Evolutionary conservation across 2,329 filamentous ascomycete genomes (phyloP).

Genomic region (Talaromyces albobiverticillius): DNA sequence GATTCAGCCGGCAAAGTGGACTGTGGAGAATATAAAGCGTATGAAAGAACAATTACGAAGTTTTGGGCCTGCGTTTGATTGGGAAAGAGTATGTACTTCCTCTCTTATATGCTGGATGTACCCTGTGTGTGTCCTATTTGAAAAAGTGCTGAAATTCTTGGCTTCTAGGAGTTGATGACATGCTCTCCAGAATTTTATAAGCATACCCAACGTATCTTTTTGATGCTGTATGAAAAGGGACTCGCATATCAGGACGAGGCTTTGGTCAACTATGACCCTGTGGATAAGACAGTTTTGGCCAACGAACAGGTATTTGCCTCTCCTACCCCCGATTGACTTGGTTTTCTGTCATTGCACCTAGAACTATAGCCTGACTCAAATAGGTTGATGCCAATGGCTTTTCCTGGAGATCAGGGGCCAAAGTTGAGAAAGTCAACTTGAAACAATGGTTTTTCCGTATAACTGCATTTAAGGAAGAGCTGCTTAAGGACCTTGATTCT

Average conservation of each 20-base stretch:
- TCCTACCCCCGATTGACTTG: neutral
- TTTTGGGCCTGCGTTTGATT: slow-evolving; percentile 83
- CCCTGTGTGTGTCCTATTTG: neutral
- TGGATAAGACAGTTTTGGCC: slow-evolving; percentile 84
- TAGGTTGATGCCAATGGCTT: slow-evolving; percentile 75
- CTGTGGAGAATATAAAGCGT: slow-evolving; percentile 70
- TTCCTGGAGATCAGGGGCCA: slow-evolving; percentile 84
- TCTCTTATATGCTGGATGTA: slow-evolving; percentile 21
- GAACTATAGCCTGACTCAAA: neutral
- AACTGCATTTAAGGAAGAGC: slow-evolving; percentile 69
- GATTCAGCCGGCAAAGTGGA: slow-evolving; percentile 76
- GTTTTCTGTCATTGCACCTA: too few relatives aligned
- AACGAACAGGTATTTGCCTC: slow-evolving; percentile 67
- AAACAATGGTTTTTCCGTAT: slow-evolving; percentile 92
- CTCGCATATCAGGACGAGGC: slow-evolving; percentile 81
- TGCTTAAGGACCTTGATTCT: slow-evolving; percentile 68
- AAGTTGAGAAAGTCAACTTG: slow-evolving; percentile 73
- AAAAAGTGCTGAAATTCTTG: neutral
- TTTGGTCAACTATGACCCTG: slow-evolving; percentile 84
- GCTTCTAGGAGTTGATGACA: slow-evolving; percentile 74
- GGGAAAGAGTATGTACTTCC: slow-evolving; percentile 60
- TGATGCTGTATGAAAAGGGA: slow-evolving; percentile 69
- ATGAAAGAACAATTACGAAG: slow-evolving; percentile 79
- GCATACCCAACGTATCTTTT: slow-evolving; percentile 82
- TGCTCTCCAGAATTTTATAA: slow-evolving; percentile 85